Percentiles rank a stretch among this genome's conserved stretches.
Evolutionary conservation across 495 filamentous ascomycete species (phyloP).

Genomic region (Penicillium odoratum): DNA sequence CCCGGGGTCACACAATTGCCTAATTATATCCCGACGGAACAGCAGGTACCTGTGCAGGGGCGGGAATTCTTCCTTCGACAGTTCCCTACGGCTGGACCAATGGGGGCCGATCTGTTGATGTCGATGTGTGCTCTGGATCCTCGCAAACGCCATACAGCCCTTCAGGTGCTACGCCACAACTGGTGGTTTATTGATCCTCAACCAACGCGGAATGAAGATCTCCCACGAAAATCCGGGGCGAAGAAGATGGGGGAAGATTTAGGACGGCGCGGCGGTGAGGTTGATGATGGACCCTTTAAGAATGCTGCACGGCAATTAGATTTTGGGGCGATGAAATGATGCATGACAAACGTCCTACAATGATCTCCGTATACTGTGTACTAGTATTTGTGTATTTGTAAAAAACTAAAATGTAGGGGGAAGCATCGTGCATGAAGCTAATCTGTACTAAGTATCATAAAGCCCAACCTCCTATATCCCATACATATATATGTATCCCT

Average conservation of each 20-base stretch:
- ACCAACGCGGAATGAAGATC: slow-evolving; percentile 78
- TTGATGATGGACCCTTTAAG: slow-evolving; percentile 62
- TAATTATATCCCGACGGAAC: slow-evolving; percentile 66
- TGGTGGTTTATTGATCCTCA: slow-evolving; percentile 86
- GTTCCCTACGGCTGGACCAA: slow-evolving; percentile 75
- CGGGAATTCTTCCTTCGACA: slow-evolving; percentile 65
- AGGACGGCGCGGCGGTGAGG: slow-evolving; percentile 72
- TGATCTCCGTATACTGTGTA: background rate
- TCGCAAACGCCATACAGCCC: slow-evolving; percentile 71
- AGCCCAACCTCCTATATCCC: too few relatives aligned
- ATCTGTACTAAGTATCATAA: too few relatives aligned
- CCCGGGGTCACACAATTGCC: slow-evolving; percentile 81
- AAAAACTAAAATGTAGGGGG: too few relatives aligned
- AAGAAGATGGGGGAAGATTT: slow-evolving; percentile 83
- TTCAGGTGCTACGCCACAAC: slow-evolving; percentile 72
- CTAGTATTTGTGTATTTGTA: too few relatives aligned
- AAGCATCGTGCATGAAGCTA: too few relatives aligned
- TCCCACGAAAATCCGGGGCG: slow-evolving; percentile 67
- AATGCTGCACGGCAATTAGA: slow-evolving; percentile 87
- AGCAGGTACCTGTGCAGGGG: slow-evolving; percentile 60
- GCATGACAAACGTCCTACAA: background rate
- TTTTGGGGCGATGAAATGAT: slow-evolving; percentile 61
- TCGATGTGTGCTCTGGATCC: slow-evolving; percentile 86
- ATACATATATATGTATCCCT: too few relatives aligned
- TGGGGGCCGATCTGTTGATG: slow-evolving; percentile 85